phyloP scores from a whole-genome alignment of 768 basidiomycete genomes.

The Calocybe cyanea region DNA sequence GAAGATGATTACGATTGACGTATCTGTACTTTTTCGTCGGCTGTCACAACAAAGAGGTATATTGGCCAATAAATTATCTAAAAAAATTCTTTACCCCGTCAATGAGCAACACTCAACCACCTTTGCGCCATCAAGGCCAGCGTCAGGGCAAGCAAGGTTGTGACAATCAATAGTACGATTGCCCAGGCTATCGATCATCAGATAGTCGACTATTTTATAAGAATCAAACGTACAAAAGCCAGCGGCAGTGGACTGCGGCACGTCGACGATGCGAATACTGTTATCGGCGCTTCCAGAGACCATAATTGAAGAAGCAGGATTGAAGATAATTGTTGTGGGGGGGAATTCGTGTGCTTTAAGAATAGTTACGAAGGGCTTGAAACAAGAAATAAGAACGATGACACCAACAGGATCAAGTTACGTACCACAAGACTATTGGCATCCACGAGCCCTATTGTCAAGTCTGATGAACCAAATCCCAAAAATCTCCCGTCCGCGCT shows the following conservation, averaged over 20 bases:
- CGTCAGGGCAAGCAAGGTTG: constrained; percentile 40
- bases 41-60: too few relatives aligned
- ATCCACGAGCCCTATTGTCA: constrained; percentile 82
- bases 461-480: constrained; percentile 85
- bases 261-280: constrained; percentile 72
- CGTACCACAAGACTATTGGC: constrained; percentile 68
- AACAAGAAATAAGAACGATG: constrained; percentile 1
- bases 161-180: constrained; percentile 30
- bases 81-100: constrained; percentile 8
- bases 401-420: too few relatives aligned
- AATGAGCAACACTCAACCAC: constrained; percentile 11
- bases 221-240: constrained; percentile 45
- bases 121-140: constrained; percentile 38
- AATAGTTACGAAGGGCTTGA: constrained; percentile 80
- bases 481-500: constrained; percentile 81
- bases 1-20: constrained; percentile 86
- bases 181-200: constrained; percentile 20
- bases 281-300: constrained; percentile 92
- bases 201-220: background rate
- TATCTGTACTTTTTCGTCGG: too few relatives aligned
- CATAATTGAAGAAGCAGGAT: constrained; percentile 72
- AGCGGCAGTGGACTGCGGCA: constrained; percentile 50
- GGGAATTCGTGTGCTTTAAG: constrained; percentile 95
- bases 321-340: constrained; percentile 86
- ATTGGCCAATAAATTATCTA: too few relatives aligned